Conservation (phyloP, 2,329 filamentous ascomycete genomes). For the Venturia carpophila region DNA sequence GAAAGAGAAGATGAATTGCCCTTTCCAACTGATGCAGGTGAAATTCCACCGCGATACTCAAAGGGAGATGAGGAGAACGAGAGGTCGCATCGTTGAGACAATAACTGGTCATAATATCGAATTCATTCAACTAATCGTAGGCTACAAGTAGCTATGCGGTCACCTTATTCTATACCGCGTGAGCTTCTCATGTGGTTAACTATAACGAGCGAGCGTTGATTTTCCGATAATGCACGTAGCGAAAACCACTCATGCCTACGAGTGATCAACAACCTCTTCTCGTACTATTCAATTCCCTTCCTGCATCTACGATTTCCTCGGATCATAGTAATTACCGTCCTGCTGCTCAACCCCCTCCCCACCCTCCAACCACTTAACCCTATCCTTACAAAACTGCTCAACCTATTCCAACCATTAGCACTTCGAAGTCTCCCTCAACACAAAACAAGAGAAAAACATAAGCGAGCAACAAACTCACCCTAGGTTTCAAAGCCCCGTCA, state of each 20-base stretch:
- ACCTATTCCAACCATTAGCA: not conserved
- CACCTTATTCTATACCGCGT: no score
- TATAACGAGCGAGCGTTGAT: no score
- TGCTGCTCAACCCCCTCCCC: constrained; percentile 9
- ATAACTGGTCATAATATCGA: no score
- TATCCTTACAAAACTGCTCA: constrained; percentile 7
- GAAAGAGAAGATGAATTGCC: constrained; percentile 37
- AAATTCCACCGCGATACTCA: not conserved
- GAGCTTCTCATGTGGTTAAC: no score
- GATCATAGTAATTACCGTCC: constrained; percentile 6
- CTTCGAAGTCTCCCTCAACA: not conserved
- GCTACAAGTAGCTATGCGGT: no score
- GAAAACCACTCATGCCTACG: no score
- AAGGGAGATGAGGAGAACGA: not conserved
- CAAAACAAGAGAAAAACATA: not conserved
- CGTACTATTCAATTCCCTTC: no score
- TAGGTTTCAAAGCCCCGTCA: constrained; percentile 50
- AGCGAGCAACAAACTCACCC: constrained; percentile 43
- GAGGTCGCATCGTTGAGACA: not conserved
- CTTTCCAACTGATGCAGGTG: constrained; percentile 18
- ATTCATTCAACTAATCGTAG: no score
- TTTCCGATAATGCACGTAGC: no score
- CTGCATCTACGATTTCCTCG: not conserved
- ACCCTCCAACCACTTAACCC: constrained; percentile 4
- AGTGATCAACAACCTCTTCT: no score